Evolutionary conservation across 2,329 filamentous ascomycete species (phyloP).

Genomic region (Neonectria neomacrospora): DNA sequence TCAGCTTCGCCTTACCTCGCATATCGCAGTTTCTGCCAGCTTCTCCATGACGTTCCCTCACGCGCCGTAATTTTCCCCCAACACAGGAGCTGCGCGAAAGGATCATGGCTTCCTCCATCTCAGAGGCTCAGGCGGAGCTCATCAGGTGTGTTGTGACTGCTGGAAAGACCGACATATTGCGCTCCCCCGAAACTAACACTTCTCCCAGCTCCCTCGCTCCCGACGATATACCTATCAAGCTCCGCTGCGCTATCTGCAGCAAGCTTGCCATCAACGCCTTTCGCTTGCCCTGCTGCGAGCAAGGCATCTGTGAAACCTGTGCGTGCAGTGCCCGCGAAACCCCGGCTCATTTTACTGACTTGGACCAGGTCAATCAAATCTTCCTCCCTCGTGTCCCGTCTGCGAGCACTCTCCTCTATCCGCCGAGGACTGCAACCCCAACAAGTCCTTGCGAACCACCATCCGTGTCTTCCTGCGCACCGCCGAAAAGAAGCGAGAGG

Average conservation of each 20-base stretch:
- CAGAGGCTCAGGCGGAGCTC: slow-evolving; percentile 67
- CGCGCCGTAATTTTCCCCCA: slow-evolving; percentile 34
- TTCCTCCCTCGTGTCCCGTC: slow-evolving; percentile 85
- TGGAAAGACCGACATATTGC: slow-evolving; percentile 7
- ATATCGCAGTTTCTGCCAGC: slow-evolving; percentile 14
- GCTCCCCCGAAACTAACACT: slow-evolving; percentile 24
- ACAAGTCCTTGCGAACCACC: slow-evolving; percentile 92
- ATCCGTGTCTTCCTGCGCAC: slow-evolving; percentile 91
- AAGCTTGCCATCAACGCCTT: slow-evolving; percentile 91
- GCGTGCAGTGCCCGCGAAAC: slow-evolving; percentile 24
- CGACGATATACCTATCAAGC: slow-evolving; percentile 93
- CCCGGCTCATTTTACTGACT: slow-evolving; percentile 27
- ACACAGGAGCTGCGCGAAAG: slow-evolving; percentile 32
- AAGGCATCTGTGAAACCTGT: slow-evolving; percentile 93
- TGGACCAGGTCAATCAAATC: slow-evolving; percentile 74
- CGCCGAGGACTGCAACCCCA: slow-evolving; percentile 84
- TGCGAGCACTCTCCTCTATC: slow-evolving; percentile 93
- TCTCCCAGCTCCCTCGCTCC: slow-evolving; percentile 75
- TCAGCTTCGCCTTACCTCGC: slow-evolving; percentile 20
- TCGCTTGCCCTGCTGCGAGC: slow-evolving; percentile 93
- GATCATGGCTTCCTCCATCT: slow-evolving; percentile 53
- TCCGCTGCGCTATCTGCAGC: slow-evolving; percentile 94
- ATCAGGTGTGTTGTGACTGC: slow-evolving; percentile 58
- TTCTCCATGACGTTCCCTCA: slow-evolving; percentile 42
- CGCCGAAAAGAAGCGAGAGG: slow-evolving; percentile 88